phyloP scores from a whole-genome alignment of 1,139 yeast genomes.

The Kurtzmaniella natalensis region DNA sequence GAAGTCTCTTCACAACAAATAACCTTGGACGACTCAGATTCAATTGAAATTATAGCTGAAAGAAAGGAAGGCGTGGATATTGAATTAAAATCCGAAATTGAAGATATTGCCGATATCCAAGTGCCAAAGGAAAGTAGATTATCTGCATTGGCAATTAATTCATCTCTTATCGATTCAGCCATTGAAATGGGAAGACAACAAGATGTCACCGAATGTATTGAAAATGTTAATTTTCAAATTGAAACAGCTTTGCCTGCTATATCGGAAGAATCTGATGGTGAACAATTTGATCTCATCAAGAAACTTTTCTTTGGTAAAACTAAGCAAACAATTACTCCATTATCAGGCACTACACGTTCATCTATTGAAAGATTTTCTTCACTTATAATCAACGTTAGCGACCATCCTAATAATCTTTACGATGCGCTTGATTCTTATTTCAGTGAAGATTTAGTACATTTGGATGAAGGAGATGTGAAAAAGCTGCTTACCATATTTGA shows the following conservation, averaged over 20 bases:
- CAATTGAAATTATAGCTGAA: slow-evolving; percentile 8
- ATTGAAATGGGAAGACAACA: slow-evolving; percentile 88
- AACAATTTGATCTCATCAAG: slow-evolving; percentile 77
- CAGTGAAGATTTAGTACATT: slow-evolving; percentile 64
- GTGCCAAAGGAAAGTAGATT: background rate
- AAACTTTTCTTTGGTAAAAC: slow-evolving; percentile 71
- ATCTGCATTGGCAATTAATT: slow-evolving; percentile 30
- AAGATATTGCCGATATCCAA: slow-evolving; percentile 1
- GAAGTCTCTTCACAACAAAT: slow-evolving; percentile 12
- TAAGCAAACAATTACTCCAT: slow-evolving; percentile 35
- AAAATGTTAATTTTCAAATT: slow-evolving; percentile 85
- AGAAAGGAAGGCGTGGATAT: slow-evolving; percentile 5
- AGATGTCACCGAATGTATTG: slow-evolving; percentile 96
- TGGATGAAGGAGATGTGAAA: slow-evolving; percentile 71
- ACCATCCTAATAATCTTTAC: slow-evolving; percentile 82
- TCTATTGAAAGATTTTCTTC: slow-evolving; percentile 78
- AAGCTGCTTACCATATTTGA: slow-evolving; percentile 67
- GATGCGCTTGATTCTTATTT: slow-evolving; percentile 87
- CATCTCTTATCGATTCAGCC: slow-evolving; percentile 66
- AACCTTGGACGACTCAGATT: slow-evolving; percentile 5
- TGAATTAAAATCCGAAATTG: background rate
- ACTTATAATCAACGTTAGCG: slow-evolving; percentile 78
- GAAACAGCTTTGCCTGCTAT: slow-evolving; percentile 85
- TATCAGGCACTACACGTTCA: slow-evolving; percentile 52
- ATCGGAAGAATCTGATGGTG: slow-evolving; percentile 64